phyloP scores from a whole-genome alignment of 768 basidiomycete species.

The Galerina marginata region DNA sequence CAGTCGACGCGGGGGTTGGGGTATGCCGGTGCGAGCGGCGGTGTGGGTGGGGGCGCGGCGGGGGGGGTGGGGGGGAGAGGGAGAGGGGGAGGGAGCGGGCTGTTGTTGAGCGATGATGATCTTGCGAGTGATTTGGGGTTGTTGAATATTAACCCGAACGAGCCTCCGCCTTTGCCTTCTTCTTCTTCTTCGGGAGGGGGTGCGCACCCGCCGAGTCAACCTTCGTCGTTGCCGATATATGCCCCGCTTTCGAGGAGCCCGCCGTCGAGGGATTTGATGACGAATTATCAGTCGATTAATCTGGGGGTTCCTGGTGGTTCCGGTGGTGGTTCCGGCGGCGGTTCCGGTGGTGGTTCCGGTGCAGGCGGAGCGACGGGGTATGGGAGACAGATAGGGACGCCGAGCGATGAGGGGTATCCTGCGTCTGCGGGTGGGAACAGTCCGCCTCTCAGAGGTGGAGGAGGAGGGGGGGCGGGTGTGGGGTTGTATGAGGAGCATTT shows the following conservation, averaged over 20 bases:
- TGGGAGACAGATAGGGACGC: slow-evolving; percentile 61
- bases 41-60: too few relatives aligned
- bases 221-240: slow-evolving; percentile 79
- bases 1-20: slow-evolving; percentile 26
- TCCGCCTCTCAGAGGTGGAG: slow-evolving; percentile 36
- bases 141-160: slow-evolving; percentile 58
- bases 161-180: slow-evolving; percentile 49
- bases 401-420: slow-evolving; percentile 58
- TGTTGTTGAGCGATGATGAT: slow-evolving; percentile 81
- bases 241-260: slow-evolving; percentile 71
- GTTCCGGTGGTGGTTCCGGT: slow-evolving; percentile 23
- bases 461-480: slow-evolving; percentile 15
- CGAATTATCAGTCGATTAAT: slow-evolving; percentile 65
- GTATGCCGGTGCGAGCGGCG: too few relatives aligned
- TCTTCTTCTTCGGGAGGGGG: slow-evolving; percentile 12
- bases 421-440: slow-evolving; percentile 49
- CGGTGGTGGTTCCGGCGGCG: slow-evolving; percentile 27
- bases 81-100: slow-evolving; percentile 50
- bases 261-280: slow-evolving; percentile 54
- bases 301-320: slow-evolving; percentile 52
- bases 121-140: slow-evolving; percentile 72
- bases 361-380: too few relatives aligned
- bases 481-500: slow-evolving; percentile 52
- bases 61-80: too few relatives aligned
- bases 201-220: slow-evolving; percentile 64